phyloP scores from a whole-genome alignment of 805 yeast species.

The Debaryomyces castellii region DNA sequence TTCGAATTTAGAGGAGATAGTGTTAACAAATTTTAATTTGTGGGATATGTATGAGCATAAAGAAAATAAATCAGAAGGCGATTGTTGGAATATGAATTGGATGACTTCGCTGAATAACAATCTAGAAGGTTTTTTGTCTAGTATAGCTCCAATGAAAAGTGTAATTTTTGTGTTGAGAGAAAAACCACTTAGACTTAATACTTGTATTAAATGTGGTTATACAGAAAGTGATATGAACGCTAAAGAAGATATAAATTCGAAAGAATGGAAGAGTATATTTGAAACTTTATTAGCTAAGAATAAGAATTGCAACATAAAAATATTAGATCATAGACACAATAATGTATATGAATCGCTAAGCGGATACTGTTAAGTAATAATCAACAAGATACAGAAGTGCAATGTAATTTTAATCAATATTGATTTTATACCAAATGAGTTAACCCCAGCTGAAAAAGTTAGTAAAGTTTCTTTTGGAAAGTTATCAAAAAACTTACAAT shows the following conservation, averaged over 20 bases:
- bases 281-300: constrained; percentile 14
- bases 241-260: constrained; percentile 6
- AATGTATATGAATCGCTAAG: neutral
- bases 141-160: constrained; percentile 16
- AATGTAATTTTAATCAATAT: neutral
- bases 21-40: constrained; percentile 33
- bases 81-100: constrained; percentile 17
- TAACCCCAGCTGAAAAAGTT: neutral
- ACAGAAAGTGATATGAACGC: constrained; percentile 8
- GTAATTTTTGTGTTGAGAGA: constrained; percentile 25
- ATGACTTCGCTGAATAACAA: constrained; percentile 19
- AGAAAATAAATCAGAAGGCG: constrained; percentile 13
- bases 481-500: neutral
- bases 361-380: neutral
- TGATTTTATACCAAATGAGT: neutral
- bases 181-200: constrained; percentile 18
- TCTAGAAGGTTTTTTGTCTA: constrained; percentile 13
- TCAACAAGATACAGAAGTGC: neutral
- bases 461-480: neutral
- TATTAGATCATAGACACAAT: constrained; percentile 5
- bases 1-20: constrained; percentile 21
- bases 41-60: constrained; percentile 14
- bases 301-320: constrained; percentile 6
- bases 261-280: constrained; percentile 19
- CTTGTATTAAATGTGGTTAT: constrained; percentile 37